Evolutionary conservation across 805 yeast species (phyloP).

Genomic region (Suhomyces xylopsoci): DNA sequence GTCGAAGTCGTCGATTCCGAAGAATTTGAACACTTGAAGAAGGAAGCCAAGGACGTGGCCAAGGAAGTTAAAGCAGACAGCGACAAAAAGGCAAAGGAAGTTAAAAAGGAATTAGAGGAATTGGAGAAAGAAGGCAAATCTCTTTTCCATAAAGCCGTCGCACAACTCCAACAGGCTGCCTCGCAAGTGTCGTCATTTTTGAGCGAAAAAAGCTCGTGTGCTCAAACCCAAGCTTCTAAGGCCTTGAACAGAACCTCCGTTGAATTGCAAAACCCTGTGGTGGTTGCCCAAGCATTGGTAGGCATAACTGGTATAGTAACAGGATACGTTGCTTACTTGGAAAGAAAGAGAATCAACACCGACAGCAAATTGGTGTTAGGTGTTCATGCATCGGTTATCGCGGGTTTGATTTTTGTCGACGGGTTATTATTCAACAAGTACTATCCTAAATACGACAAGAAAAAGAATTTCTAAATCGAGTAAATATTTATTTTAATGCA

Average conservation of each 20-base stretch:
- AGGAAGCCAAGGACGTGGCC: constrained; percentile 18
- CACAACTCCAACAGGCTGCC: constrained; percentile 14
- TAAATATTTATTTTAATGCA: neutral
- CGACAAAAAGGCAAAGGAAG: constrained; percentile 11
- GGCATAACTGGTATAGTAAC: constrained; percentile 48
- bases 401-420: constrained; percentile 55
- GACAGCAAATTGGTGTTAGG: constrained; percentile 46
- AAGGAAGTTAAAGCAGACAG: constrained; percentile 17
- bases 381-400: constrained; percentile 49
- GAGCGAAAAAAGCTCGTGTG: constrained; percentile 13
- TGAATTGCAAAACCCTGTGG: constrained; percentile 63
- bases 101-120: constrained; percentile 10
- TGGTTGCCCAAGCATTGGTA: constrained; percentile 50
- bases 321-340: constrained; percentile 48
- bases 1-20: constrained; percentile 21
- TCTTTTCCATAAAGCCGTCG: constrained; percentile 16
- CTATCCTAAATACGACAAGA: constrained; percentile 54
- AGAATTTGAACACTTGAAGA: constrained; percentile 21
- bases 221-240: constrained; percentile 11
- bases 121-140: constrained; percentile 22
- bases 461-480: neutral
- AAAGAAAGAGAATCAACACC: constrained; percentile 47
- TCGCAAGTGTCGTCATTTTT: constrained; percentile 9
- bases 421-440: constrained; percentile 51
- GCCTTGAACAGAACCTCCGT: constrained; percentile 16